Conservation (phyloP, 208 protist genomes). For the Naegleria gruberi region DNA sequence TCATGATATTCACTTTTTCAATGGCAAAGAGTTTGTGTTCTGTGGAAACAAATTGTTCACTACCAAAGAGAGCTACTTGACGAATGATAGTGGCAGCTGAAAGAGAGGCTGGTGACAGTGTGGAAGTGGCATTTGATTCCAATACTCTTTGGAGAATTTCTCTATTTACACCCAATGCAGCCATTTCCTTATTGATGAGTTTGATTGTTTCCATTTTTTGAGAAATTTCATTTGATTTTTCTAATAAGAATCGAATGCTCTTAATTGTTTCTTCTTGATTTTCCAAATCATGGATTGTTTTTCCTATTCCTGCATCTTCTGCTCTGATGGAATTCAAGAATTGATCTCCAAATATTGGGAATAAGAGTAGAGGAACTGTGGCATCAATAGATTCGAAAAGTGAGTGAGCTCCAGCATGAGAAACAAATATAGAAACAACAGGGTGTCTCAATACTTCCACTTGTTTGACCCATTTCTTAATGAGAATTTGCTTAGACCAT, state of each 20-base stretch:
- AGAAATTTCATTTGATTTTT: background rate
- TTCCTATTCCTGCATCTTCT: background rate
- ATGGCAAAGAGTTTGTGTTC: background rate
- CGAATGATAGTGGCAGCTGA: background rate
- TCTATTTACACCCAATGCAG: background rate
- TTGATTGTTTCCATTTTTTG: background rate
- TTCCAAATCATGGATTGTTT: background rate
- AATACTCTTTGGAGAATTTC: background rate
- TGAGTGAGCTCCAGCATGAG: background rate
- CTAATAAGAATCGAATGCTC: background rate
- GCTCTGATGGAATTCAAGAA: background rate
- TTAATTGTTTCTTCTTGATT: background rate
- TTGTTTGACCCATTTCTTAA: background rate
- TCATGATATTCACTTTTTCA: no score
- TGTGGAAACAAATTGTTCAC: background rate
- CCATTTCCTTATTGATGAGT: background rate
- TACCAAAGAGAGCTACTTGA: background rate
- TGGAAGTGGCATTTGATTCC: background rate
- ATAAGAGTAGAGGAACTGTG: background rate
- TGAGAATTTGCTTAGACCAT: background rate
- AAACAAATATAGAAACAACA: background rate
- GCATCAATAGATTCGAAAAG: background rate
- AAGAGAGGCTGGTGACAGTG: background rate
- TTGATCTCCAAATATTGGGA: background rate
- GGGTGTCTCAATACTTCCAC: background rate